Evolutionary conservation across 225 moss, liverwort and hornwort species (phyloP).

Genomic region (Pseudoscleropodium purum): DNA sequence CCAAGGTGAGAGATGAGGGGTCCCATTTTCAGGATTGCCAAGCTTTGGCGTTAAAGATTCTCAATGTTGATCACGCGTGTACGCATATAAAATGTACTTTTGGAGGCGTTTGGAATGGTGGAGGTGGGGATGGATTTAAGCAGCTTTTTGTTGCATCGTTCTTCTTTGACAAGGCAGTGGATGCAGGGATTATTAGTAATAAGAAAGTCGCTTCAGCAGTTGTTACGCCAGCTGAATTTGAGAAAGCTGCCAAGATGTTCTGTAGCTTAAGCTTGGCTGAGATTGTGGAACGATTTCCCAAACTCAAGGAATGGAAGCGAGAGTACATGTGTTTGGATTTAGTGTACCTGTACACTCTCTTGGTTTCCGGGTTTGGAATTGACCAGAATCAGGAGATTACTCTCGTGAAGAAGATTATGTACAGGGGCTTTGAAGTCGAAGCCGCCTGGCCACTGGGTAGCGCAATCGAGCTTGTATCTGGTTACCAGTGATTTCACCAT

Average conservation of each 20-base stretch:
- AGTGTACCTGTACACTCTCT: slow-evolving; percentile 57
- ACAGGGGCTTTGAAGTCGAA: slow-evolving; percentile 66
- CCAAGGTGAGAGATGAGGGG: slow-evolving; percentile 23
- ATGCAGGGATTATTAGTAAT: slow-evolving; percentile 52
- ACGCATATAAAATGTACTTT: slow-evolving; percentile 65
- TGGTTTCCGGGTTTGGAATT: slow-evolving; percentile 77
- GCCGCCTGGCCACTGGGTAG: slow-evolving; percentile 91
- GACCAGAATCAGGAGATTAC: slow-evolving; percentile 51
- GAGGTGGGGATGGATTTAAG: slow-evolving; percentile 61
- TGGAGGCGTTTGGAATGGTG: slow-evolving; percentile 81
- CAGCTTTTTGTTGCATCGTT: slow-evolving; percentile 77
- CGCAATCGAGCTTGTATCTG: slow-evolving; percentile 81
- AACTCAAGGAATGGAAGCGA: slow-evolving; percentile 45
- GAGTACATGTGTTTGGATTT: slow-evolving; percentile 74
- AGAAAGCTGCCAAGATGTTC: slow-evolving; percentile 46
- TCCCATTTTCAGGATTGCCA: slow-evolving; percentile 42
- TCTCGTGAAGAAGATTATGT: slow-evolving; percentile 73
- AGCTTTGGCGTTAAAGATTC: slow-evolving; percentile 32
- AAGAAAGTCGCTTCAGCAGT: slow-evolving; percentile 27
- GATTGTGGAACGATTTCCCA: slow-evolving; percentile 31
- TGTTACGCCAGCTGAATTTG: slow-evolving; percentile 57
- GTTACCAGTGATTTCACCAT: slow-evolving; percentile 31
- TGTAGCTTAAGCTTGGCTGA: slow-evolving; percentile 55
- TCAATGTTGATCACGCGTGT: slow-evolving; percentile 49
- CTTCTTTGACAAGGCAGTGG: slow-evolving; percentile 77